Evolutionary conservation across 2,329 filamentous ascomycete species (phyloP).

Genomic region (Hypomyces perniciosus): DNA sequence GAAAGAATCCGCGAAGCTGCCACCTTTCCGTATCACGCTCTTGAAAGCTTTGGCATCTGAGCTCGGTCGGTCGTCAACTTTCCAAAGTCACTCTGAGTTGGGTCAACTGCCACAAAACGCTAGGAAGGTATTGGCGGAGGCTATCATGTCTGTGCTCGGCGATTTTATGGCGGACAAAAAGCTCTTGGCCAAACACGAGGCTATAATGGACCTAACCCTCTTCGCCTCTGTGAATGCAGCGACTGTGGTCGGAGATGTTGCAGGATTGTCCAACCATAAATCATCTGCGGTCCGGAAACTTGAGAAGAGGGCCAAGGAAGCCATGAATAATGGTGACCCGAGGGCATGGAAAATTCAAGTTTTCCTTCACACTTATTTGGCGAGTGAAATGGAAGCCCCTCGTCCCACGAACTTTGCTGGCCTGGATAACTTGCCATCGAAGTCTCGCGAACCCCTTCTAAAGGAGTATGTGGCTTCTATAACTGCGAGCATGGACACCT

Average conservation of each 20-base stretch:
- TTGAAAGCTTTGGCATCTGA: slow-evolving; percentile 29
- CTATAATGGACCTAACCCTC: slow-evolving; percentile 21
- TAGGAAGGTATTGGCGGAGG: slow-evolving; percentile 22
- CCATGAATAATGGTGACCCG: slow-evolving; percentile 30
- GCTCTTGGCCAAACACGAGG: slow-evolving; percentile 20
- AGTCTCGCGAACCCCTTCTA: slow-evolving; percentile 27
- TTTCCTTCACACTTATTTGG: slow-evolving; percentile 36
- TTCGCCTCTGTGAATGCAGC: slow-evolving; percentile 31
- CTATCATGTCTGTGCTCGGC: slow-evolving; percentile 21
- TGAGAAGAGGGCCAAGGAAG: slow-evolving; percentile 28
- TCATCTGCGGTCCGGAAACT: slow-evolving; percentile 29
- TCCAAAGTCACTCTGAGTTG: slow-evolving; percentile 20
- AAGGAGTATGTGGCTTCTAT: slow-evolving; percentile 27
- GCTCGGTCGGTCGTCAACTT: slow-evolving; percentile 23
- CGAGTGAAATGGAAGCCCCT: slow-evolving; percentile 24
- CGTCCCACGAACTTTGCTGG: slow-evolving; percentile 29
- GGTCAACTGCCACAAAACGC: slow-evolving; percentile 19
- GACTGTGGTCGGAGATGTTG: slow-evolving; percentile 17
- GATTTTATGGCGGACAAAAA: slow-evolving; percentile 27
- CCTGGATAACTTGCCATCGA: slow-evolving; percentile 23
- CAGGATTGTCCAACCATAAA: slow-evolving; percentile 21
- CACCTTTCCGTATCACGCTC: slow-evolving; percentile 30
- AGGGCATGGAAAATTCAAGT: slow-evolving; percentile 42
- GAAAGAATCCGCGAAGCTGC: slow-evolving; percentile 9
- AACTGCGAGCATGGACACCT: slow-evolving; percentile 26